These are phyloP conservation scores for Hygrocybe coccinea DNA, from an alignment of 768 basidiomycete genomes.

Conservation along the genomic window DNA sequence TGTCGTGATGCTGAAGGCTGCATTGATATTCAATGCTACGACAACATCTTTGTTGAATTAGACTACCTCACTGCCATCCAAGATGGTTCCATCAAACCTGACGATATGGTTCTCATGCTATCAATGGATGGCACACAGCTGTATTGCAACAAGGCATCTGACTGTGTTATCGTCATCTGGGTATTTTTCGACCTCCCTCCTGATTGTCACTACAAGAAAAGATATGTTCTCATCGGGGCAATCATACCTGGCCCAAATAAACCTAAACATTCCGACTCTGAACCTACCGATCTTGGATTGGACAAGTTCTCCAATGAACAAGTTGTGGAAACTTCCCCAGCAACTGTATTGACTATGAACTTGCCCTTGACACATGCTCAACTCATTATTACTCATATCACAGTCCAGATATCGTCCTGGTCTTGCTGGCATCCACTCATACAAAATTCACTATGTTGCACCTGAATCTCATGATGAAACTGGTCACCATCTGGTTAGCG, in stretches of 20 bases:
- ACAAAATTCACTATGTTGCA: no score
- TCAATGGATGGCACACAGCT: conserved; percentile 42
- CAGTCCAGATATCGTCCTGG: no score
- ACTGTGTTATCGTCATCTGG: conserved; percentile 43
- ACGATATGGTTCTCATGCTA: conserved; percentile 34
- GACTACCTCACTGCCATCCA: conserved; percentile 21
- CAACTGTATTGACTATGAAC: no score
- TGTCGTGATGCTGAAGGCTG: neutral
- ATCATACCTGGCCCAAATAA: conserved; percentile 30
- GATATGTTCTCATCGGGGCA: conserved; percentile 19
- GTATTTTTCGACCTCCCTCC: conserved; percentile 30
- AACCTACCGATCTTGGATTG: no score
- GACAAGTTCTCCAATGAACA: no score
- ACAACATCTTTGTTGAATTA: conserved; percentile 25
- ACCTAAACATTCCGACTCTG: conserved; percentile 28
- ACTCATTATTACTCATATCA: no score
- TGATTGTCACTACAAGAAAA: conserved; percentile 20
- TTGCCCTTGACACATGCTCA: no score
- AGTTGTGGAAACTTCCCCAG: no score
- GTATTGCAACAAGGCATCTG: conserved; percentile 38
- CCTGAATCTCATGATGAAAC: no score
- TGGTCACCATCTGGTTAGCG: no score
- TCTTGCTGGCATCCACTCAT: no score
- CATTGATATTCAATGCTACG: conserved; percentile 15
- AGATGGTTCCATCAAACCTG: conserved; percentile 16